Evolutionary conservation across 257 asterid genomes (phyloP), one percentile per base, ranked within the genome.

Genomic region (Nicotiana benthamiana): DNA sequence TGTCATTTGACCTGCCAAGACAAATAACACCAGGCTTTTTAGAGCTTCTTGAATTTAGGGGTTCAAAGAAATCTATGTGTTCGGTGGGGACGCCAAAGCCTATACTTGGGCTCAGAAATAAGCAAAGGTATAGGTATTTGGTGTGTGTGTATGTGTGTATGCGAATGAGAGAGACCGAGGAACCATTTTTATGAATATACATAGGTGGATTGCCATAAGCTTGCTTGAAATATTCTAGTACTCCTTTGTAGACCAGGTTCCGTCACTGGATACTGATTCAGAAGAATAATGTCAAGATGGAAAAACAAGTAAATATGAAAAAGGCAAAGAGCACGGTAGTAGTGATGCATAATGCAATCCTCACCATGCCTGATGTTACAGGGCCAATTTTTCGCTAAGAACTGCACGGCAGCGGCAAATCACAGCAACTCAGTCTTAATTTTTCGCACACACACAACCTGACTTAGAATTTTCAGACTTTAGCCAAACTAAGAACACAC

Each of bases 121-220:
- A 60, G 30, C 32, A 22, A 60, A 60, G 30, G 32, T 22, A 24
- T 51, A 10, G 54, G 54, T 51, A 12, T 12, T 51, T 51, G 9
- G 24, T 18, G 27, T 66, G 75, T 32, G 2, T 17, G 60, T 17
- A 24, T 17, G 22, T 17, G 60, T 1, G n/a, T n/a, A n/a, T n/a
- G n/a, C n/a, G n/a, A n/a, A n/a, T 15, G 40, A 48, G 83, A 48
- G 57, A 40, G 18, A 36, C n/a, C n/a, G 51, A 24, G 94, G 32
- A 65, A 85, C 88, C 88, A 63, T 85, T 85, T 85, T 85, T 84
- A 1, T 83, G 81, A 83, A 92, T 78, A 82, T 89, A 90, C 66
- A 89, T 30, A n/a, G 92, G 87, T 18, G 87, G 91, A 84, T 90
- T 87, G 26, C 86, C 91, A 80, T 89, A 92, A 70, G 60, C 84